phyloP scores from a whole-genome alignment of 73 alveolate genomes.

The Symbiodinium natans region DNA sequence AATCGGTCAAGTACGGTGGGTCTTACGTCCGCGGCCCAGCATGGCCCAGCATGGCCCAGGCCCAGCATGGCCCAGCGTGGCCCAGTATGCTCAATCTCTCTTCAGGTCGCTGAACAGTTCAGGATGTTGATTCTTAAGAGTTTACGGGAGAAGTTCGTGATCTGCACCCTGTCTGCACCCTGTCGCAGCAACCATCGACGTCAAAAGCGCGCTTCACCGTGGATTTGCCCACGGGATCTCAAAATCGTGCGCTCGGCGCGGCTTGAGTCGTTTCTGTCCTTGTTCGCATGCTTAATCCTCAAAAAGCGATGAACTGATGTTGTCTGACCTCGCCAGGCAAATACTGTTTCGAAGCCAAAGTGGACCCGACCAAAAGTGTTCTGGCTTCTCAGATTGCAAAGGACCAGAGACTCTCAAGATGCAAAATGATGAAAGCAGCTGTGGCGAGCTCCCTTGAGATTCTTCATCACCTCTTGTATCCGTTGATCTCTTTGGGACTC shows the following conservation, averaged over 20 bases:
- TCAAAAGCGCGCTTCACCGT: slow-evolving; percentile 59
- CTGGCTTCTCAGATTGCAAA: slow-evolving; percentile 57
- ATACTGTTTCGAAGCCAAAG: slow-evolving; percentile 47
- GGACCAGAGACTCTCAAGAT: background rate
- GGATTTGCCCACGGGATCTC: slow-evolving; percentile 77
- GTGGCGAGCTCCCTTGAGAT: no score
- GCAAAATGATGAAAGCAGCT: no score
- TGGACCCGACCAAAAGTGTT: slow-evolving; percentile 36
- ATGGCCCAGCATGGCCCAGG: no score
- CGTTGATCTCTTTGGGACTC: no score
- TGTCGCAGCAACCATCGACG: slow-evolving; percentile 67
- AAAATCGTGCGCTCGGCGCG: slow-evolving; percentile 5
- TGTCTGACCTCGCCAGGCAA: slow-evolving; percentile 38
- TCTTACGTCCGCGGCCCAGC: slow-evolving; percentile 41
- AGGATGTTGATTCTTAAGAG: no score
- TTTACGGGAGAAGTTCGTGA: no score
- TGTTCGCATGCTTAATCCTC: no score
- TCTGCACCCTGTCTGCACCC: no score
- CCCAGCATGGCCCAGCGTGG: no score
- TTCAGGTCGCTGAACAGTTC: no score
- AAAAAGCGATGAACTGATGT: background rate
- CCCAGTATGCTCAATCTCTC: no score
- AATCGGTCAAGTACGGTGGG: slow-evolving; percentile 79
- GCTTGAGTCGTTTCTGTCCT: background rate
- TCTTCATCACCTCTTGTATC: no score